Percentiles rank a stretch among this genome's conserved stretches.
Conservation (phyloP, 2,329 filamentous ascomycete species). For the Neocatenulostroma microsporum region DNA sequence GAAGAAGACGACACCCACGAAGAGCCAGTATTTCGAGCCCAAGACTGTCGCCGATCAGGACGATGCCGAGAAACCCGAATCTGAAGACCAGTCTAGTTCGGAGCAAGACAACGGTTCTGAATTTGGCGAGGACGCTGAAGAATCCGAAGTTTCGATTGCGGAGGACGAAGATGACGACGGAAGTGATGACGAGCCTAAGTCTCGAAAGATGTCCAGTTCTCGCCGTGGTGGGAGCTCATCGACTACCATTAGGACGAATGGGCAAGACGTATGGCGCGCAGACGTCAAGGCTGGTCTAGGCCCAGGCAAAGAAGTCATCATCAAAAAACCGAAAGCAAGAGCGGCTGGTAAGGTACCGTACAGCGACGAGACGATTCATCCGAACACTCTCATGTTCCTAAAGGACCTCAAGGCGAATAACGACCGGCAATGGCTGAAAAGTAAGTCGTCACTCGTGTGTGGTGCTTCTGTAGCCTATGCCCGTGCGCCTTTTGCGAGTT, state of each 20-base stretch:
- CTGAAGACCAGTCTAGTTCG: constrained; percentile 8
- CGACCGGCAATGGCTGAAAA: constrained; percentile 56
- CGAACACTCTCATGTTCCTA: constrained; percentile 56
- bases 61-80: constrained; percentile 26
- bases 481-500: no score
- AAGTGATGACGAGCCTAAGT: no score
- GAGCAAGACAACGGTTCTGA: constrained; percentile 23
- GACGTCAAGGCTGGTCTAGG: constrained; percentile 49
- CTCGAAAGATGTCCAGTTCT: no score
- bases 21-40: constrained; percentile 44
- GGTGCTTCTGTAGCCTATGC: no score
- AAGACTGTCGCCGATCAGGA: constrained; percentile 21
- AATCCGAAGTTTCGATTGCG: constrained; percentile 11
- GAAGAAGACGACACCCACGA: constrained; percentile 34
- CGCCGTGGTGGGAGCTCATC: no score
- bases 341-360: constrained; percentile 53
- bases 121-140: constrained; percentile 31
- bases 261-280: no score
- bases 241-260: no score
- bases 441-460: constrained; percentile 41
- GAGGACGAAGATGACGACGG: no score
- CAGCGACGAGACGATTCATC: constrained; percentile 51
- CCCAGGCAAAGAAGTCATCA: constrained; percentile 54
- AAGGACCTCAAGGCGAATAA: constrained; percentile 53
- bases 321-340: constrained; percentile 56